Conservation (phyloP, 495 filamentous ascomycete genomes). For the Monascus purpureus region DNA sequence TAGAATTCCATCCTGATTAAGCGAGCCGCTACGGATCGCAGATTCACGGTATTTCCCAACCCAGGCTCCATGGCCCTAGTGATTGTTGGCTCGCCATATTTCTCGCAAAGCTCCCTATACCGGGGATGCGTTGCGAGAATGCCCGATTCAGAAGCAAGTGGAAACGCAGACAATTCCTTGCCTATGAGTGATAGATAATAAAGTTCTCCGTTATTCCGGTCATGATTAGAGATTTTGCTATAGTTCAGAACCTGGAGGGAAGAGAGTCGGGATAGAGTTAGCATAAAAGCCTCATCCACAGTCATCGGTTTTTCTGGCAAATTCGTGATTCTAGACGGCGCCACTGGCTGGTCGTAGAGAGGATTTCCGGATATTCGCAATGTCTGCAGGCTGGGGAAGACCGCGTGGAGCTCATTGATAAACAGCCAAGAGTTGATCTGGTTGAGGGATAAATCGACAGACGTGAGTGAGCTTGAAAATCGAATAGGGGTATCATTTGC, state of each 20-base stretch:
- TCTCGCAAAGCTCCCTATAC: conserved; percentile 56
- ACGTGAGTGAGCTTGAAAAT: conserved; percentile 29
- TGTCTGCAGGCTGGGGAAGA: conserved; percentile 50
- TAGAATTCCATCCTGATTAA: conserved; percentile 53
- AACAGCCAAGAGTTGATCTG: conserved; percentile 53
- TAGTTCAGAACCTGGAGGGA: conserved; percentile 62
- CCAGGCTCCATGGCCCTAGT: conserved; percentile 15
- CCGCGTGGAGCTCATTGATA: conserved; percentile 45
- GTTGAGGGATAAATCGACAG: conserved; percentile 75
- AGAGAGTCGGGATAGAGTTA: conserved; percentile 65
- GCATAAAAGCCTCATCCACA: conserved; percentile 70
- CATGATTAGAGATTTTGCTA: conserved; percentile 51
- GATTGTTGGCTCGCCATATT: conserved; percentile 53
- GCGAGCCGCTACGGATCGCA: conserved; percentile 58
- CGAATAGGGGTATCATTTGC: conserved; percentile 13
- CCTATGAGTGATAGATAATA: conserved; percentile 80
- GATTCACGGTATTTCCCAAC: conserved; percentile 29
- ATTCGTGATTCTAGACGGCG: conserved; percentile 18
- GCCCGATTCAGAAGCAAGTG: conserved; percentile 35
- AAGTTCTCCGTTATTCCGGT: conserved; percentile 75
- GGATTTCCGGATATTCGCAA: conserved; percentile 79
- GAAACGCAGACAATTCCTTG: conserved; percentile 49
- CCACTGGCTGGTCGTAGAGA: conserved; percentile 49
- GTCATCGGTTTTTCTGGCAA: conserved; percentile 31
- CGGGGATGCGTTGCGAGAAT: conserved; percentile 50